Percentiles rank a stretch among this genome's conserved stretches.
Conservation (phyloP, 106 monocot genomes). For the Hemerocallis citrina region DNA sequence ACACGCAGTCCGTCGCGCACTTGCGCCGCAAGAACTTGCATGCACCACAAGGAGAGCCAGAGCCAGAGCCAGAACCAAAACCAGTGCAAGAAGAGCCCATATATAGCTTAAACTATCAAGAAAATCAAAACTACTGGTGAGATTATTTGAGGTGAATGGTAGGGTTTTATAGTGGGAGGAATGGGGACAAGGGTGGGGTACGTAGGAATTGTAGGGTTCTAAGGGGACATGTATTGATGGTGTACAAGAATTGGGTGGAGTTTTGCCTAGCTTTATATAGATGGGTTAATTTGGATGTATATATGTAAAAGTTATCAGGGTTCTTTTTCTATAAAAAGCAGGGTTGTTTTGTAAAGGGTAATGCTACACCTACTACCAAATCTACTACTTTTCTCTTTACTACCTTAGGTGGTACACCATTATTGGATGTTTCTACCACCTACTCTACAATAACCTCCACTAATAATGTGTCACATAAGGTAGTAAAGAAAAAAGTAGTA, state of each 20-base stretch:
- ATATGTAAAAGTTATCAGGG: not conserved
- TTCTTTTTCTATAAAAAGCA: not conserved
- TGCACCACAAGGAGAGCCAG: slow-evolving; percentile 3
- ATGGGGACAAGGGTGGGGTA: not conserved
- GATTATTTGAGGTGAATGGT: not conserved
- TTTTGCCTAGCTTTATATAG: no score
- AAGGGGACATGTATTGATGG: not conserved
- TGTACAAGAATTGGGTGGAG: no score
- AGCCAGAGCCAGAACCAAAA: not conserved
- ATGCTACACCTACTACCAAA: no score
- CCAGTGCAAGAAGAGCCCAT: no score
- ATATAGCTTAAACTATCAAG: not conserved
- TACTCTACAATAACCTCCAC: no score
- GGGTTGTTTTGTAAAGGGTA: no score
- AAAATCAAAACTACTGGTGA: not conserved
- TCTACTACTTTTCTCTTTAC: no score
- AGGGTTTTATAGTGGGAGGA: not conserved
- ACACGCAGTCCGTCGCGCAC: slow-evolving; percentile 45
- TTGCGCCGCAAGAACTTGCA: slow-evolving; percentile 76
- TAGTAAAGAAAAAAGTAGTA: no score
- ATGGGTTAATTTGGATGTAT: not conserved
- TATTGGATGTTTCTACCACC: no score
- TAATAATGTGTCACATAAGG: no score
- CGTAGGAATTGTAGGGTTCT: not conserved
- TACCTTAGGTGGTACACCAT: no score